Conservation (phyloP, 371 early-diverging fungal species). For the Apophysomyces ossiformis region DNA sequence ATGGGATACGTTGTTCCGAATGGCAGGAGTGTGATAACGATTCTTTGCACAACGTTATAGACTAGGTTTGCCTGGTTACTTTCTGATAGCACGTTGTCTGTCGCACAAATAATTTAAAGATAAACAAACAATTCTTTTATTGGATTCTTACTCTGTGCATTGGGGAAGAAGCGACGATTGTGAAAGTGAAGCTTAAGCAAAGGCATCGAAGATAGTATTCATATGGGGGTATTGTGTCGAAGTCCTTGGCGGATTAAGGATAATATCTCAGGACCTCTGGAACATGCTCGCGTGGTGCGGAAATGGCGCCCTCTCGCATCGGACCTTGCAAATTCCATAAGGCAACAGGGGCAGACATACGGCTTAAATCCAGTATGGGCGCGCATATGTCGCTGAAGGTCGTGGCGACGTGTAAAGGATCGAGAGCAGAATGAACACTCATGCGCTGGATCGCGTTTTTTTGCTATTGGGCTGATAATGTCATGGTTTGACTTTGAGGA, state of each 20-base stretch:
- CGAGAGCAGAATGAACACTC: slow-evolving; percentile 15
- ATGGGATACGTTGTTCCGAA: too few relatives aligned
- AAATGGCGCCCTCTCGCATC: slow-evolving; percentile 61
- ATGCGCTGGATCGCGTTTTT: background rate
- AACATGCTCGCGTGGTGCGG: slow-evolving; percentile 45
- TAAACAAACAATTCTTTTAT: background rate
- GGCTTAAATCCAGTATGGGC: slow-evolving; percentile 62
- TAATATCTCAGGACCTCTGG: slow-evolving; percentile 28
- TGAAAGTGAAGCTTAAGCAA: background rate
- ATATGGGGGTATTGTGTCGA: slow-evolving; percentile 16
- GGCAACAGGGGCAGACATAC: slow-evolving; percentile 53
- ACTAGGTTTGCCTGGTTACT: too few relatives aligned
- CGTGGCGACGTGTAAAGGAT: slow-evolving; percentile 58
- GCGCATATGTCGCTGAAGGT: slow-evolving; percentile 60
- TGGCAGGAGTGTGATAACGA: too few relatives aligned
- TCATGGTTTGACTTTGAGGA: background rate
- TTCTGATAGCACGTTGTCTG: too few relatives aligned
- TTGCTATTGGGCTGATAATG: background rate
- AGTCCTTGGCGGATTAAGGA: slow-evolving; percentile 21
- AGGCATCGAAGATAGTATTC: background rate
- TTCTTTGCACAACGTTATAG: too few relatives aligned
- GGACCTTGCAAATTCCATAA: slow-evolving; percentile 58
- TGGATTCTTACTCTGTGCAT: background rate
- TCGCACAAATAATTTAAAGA: background rate
- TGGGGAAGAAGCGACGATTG: background rate